phyloP scores from a whole-genome alignment of 495 filamentous ascomycete species.

The Lepidopterella palustris region DNA sequence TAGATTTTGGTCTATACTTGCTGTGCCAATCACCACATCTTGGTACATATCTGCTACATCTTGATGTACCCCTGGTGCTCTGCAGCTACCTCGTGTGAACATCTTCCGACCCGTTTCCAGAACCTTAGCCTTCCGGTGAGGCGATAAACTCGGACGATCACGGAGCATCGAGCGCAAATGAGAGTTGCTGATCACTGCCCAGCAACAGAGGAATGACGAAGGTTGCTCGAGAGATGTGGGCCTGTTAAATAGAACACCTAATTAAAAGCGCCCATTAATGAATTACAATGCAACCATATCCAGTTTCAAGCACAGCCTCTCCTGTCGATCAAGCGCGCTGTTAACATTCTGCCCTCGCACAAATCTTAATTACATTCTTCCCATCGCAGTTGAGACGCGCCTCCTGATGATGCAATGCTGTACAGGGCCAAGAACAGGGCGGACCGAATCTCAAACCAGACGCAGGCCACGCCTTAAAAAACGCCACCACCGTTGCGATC shows the following conservation, averaged over 20 bases:
- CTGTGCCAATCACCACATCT: too few relatives aligned
- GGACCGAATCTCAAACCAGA: neutral
- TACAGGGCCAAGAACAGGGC: neutral
- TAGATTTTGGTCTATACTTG: too few relatives aligned
- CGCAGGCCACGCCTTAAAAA: neutral
- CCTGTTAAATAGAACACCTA: neutral
- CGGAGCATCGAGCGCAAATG: neutral
- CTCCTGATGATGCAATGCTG: constrained; percentile 3
- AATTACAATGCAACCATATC: neutral
- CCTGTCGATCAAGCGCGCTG: too few relatives aligned
- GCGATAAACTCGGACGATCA: neutral
- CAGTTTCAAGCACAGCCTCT: neutral
- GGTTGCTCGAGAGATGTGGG: neutral
- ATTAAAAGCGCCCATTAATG: neutral
- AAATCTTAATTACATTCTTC: neutral
- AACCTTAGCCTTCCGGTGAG: neutral
- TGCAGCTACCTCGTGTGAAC: too few relatives aligned
- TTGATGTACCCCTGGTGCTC: too few relatives aligned
- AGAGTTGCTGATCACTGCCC: neutral
- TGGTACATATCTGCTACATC: too few relatives aligned
- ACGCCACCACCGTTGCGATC: neutral
- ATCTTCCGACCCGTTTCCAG: neutral
- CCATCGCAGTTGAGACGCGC: neutral
- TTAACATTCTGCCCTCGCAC: too few relatives aligned
- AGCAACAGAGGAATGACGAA: neutral